Evolutionary conservation across 495 filamentous ascomycete genomes (phyloP), one percentile per base, ranked within the genome.

Genomic region (Neurospora sublineolata): DNA sequence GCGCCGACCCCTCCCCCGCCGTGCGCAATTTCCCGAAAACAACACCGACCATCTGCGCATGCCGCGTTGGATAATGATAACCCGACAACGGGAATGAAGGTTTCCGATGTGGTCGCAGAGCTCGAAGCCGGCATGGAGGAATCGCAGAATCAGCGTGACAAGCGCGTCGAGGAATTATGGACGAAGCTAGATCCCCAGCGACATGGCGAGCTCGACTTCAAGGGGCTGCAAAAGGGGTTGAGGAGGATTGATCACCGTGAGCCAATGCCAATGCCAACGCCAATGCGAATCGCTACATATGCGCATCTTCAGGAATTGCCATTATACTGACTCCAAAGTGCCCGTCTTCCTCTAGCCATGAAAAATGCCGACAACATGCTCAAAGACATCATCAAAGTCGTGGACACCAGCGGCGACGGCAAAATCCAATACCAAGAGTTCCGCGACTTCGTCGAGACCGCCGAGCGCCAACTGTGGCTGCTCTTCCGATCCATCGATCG

Each of bases 301-400:
- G 44, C 40, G 10, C 37, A 10, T 23, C 60, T 23, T 30, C 3
- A 40, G 18, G 42, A 52, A 72, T 20, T 37, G 30, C 58, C 41
- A 67, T 69, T 70, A 73, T 40, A 70, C 80, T 80, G 70, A 80
- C 76, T 42, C 68, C 20, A 23, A 70, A 70, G 10, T 71, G 36
- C 41, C 39, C 23, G 16, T 16, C 68, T 69, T 36, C 69, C 27
- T 40, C 39, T 78, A 97, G 94, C 95, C 72, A 84, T 99, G 74
- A 96, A 97, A 84, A 93, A 97, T 84, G 95, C 95, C 76, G 92
- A 95, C 80, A 82, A 86, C n/a, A 88, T 98, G 83, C 86, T 99
- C 70, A 85, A 86, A 74, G 89, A 89, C 73, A 91, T 99, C 67
- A 83, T 97, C 70, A 85, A 87, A 71, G 84, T 89, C 33, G 92